Base-by-base conservation (phyloP, 805 yeast species). In the Saturnispora dispora region DNA sequence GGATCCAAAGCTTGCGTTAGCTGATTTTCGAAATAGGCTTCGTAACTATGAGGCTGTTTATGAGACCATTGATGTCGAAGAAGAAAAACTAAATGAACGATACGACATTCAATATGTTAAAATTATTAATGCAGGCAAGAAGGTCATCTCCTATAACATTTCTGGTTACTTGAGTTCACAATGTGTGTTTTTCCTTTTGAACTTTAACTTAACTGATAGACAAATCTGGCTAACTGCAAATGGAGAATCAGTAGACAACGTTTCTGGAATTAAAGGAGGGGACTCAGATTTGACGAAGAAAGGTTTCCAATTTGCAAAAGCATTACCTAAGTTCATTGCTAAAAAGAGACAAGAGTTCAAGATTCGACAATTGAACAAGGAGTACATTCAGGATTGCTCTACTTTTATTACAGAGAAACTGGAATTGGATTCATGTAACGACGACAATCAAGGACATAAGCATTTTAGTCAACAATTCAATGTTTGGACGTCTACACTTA, bases 31-130 rank as follows among this genome's bases (percentile, higher is more conserved):
- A 50, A 84, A 83, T 47, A 76, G 99, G 53, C 74, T 91, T 54
- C 69, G 73, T 36, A 91, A 91, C 63, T 91, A 91, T 65, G 91
- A 89, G 63, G 79, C 76, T 64, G 96, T 91, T 1, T 91, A 91
- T 67, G 90, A 93, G 66, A 85, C 96, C 1, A 83, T 91, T 36
- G 95, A 85, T 56, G 95, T 87, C 45, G 58, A 53, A 23, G 71
- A 67, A 54, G 67, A 67, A 44, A 54, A 52, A 5, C 82, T 78
- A 46, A 67, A 66, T 45, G 77, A 72, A 51, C 73, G 72, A 52
- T 63, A 63, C 35, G 72, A 76, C 47, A 76, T 74, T 55, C 83
- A 78, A 59, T 81, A 78, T 54, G 77, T 82, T 37, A 81, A 82
- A 60, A 78, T 82, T 67, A 73, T 82, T 37, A 78, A 82, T 59